These are phyloP conservation scores for Flaveria floridana DNA, from an alignment of 140 eudicot species.

Conservation along the genomic window DNA sequence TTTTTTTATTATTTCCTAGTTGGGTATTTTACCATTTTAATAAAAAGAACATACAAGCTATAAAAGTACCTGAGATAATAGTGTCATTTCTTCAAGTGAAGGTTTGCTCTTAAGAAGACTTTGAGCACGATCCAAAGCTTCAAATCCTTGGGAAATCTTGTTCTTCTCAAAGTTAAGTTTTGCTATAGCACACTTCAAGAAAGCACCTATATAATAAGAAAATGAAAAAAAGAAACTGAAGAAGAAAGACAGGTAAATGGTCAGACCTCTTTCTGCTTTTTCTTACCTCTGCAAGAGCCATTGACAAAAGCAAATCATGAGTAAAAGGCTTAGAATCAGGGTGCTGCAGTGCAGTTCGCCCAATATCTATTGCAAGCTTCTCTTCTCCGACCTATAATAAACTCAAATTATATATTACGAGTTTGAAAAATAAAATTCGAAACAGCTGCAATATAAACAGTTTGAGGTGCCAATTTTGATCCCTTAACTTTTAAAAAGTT, in stretches of 20 bases:
- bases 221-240: conserved; percentile 47
- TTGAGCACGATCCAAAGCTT: conserved; percentile 99
- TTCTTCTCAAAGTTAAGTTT: conserved; percentile 73
- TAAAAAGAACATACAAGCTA: conserved; percentile 10
- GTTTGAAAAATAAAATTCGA: not conserved
- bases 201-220: conserved; percentile 84
- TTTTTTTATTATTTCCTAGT: not conserved
- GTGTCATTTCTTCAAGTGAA: conserved; percentile 74
- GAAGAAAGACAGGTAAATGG: conserved; percentile 29
- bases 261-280: conserved; percentile 44
- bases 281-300: conserved; percentile 98
- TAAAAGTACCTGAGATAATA: conserved; percentile 54
- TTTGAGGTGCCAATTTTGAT: not conserved
- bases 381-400: conserved; percentile 82
- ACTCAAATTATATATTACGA: not conserved
- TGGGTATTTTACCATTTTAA: conserved; percentile 13
- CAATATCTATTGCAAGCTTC: conserved; percentile 89
- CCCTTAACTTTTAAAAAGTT: not conserved
- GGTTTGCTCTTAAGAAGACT: conserved; percentile 69
- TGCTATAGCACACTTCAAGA: conserved; percentile 99
- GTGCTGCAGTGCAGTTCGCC: conserved; percentile 72
- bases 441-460: not conserved
- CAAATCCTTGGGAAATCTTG: conserved; percentile 88
- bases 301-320: conserved; percentile 89
- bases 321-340: conserved; percentile 65